These are phyloP conservation scores for Chlorella ohadii DNA, from an alignment of 139 green algal genomes.

Conservation along the genomic window DNA sequence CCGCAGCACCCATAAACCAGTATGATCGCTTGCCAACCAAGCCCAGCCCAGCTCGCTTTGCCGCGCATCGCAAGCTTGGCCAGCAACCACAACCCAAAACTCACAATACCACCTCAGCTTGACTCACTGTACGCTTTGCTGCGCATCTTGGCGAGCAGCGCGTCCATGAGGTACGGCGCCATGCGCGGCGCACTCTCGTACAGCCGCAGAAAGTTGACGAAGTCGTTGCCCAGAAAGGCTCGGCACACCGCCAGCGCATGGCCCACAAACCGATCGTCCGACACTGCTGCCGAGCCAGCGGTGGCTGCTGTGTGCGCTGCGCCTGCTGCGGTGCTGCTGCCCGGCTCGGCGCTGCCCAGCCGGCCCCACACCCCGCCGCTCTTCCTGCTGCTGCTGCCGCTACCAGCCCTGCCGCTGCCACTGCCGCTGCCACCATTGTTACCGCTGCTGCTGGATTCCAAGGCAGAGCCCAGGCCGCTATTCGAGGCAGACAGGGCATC, in stretches of 20 bases:
- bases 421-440: neutral
- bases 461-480: neutral
- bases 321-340: neutral
- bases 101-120: no score
- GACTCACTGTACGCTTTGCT: conserved; percentile 9
- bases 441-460: neutral
- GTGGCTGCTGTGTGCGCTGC: neutral
- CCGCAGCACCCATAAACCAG: no score
- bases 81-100: neutral
- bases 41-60: no score
- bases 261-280: conserved; percentile 41
- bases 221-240: conserved; percentile 36
- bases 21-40: no score
- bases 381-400: neutral
- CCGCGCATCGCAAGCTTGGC: neutral
- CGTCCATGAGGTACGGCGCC: conserved; percentile 75
- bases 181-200: conserved; percentile 69
- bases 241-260: conserved; percentile 52
- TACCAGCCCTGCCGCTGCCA: neutral
- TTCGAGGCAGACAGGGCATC: neutral
- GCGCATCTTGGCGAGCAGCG: conserved; percentile 46
- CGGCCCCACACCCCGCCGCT: neutral
- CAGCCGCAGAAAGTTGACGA: conserved; percentile 54
- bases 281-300: neutral
- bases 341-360: neutral